Percentiles rank a stretch among this genome's conserved stretches.
Evolutionary conservation across 2,329 filamentous ascomycete genomes (phyloP).

Genomic region (Aureobasidium sp.): DNA sequence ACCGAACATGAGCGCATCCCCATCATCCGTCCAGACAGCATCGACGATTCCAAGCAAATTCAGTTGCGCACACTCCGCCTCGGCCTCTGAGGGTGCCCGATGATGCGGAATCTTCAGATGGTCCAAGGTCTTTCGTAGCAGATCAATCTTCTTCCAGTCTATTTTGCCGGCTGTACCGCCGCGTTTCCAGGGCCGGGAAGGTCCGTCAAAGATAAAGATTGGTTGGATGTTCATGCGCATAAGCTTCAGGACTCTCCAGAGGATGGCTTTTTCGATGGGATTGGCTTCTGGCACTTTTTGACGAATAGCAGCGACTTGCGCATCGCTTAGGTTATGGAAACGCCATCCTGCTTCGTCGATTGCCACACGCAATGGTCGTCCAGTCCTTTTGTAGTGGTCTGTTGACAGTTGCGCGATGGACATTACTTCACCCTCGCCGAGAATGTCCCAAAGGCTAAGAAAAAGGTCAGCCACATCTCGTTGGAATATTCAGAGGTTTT

Average conservation of each 20-base stretch:
- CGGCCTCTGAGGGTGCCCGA: constrained; percentile 42
- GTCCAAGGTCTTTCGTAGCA: constrained; percentile 34
- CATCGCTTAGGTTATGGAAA: constrained; percentile 36
- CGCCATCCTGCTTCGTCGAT: constrained; percentile 41
- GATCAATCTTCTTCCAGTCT: constrained; percentile 28
- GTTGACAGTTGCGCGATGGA: constrained; percentile 34
- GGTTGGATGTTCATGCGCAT: constrained; percentile 45
- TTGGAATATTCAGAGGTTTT: background rate
- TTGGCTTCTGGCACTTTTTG: constrained; percentile 33
- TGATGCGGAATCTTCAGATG: constrained; percentile 38
- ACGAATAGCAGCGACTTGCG: constrained; percentile 31
- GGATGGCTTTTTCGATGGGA: constrained; percentile 37
- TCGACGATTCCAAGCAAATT: constrained; percentile 41
- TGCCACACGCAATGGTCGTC: constrained; percentile 35
- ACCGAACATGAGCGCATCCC: constrained; percentile 44
- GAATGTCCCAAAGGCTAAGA: constrained; percentile 32
- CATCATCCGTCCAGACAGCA: constrained; percentile 44
- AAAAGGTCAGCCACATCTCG: background rate
- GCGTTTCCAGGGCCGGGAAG: constrained; percentile 36
- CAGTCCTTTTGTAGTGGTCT: constrained; percentile 30
- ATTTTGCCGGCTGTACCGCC: constrained; percentile 27
- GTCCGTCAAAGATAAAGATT: constrained; percentile 50
- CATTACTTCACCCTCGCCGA: constrained; percentile 32
- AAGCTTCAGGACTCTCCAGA: constrained; percentile 39
- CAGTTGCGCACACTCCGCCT: constrained; percentile 43